phyloP scores from a whole-genome alignment of 1,139 yeast species.

The Lodderomyces jiufengensis region DNA sequence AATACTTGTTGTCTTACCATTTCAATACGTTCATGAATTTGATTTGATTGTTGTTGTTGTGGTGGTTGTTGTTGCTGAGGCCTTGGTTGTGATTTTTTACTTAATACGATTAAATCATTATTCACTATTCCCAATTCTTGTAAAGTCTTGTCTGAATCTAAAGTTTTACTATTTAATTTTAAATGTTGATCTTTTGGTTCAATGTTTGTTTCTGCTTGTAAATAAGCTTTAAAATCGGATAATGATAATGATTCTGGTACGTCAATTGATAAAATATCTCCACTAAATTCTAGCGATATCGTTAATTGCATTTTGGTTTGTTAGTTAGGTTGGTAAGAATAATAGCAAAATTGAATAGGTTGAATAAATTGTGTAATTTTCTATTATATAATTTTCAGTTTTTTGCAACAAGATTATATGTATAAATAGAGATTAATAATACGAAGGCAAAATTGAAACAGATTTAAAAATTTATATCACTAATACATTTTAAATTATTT shows the following conservation, averaged over 20 bases:
- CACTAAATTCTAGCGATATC: slow-evolving; percentile 29
- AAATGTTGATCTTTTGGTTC: slow-evolving; percentile 46
- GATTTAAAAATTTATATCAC: not conserved
- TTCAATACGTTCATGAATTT: slow-evolving; percentile 45
- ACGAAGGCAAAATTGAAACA: no score
- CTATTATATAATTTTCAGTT: no score
- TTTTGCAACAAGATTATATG: no score
- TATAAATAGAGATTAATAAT: no score
- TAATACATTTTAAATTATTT: slow-evolving; percentile 7
- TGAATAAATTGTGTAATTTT: no score
- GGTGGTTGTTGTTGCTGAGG: slow-evolving; percentile 5
- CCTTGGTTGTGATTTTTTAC: slow-evolving; percentile 11
- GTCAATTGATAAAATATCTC: slow-evolving; percentile 44
- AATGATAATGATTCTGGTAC: slow-evolving; percentile 62
- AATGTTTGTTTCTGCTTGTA: slow-evolving; percentile 70
- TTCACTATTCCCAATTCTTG: slow-evolving; percentile 46
- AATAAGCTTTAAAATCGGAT: slow-evolving; percentile 68
- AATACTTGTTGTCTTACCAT: slow-evolving; percentile 46
- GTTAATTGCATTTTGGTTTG: slow-evolving; percentile 32
- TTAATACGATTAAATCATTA: slow-evolving; percentile 53
- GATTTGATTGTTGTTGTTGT: slow-evolving; percentile 8
- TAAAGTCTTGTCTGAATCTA: slow-evolving; percentile 38
- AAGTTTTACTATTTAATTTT: slow-evolving; percentile 40
- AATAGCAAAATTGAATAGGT: not conserved
- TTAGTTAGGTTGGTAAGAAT: not conserved